Evolutionary conservation across 306 rosid species (phyloP).

Genomic region (Medicago arabica): DNA sequence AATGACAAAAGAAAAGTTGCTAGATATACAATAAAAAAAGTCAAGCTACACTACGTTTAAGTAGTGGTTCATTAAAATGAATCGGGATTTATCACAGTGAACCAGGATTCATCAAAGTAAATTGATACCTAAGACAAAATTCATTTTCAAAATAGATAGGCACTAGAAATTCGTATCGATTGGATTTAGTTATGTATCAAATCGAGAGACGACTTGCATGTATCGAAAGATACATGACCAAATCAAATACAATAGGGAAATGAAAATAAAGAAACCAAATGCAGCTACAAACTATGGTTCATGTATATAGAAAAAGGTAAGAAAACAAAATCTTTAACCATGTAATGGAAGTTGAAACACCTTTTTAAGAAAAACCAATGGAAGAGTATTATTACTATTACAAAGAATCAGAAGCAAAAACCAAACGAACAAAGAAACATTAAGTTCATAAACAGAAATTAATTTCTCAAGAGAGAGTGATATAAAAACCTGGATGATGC

Average conservation of each 20-base stretch:
- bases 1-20: too few species aligned
- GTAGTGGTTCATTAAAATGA: not conserved
- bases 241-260: slow-evolving; percentile 22
- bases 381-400: not conserved
- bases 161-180: not conserved
- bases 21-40: too few species aligned
- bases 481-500: slow-evolving; percentile 86
- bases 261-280: slow-evolving; percentile 10
- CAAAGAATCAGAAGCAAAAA: slow-evolving; percentile 27
- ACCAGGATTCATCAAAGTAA: too few species aligned
- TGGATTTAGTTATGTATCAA: too few species aligned
- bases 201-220: not conserved
- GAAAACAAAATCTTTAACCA: not conserved
- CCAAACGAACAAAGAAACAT: slow-evolving; percentile 3
- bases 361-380: not conserved
- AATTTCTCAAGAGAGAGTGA: slow-evolving; percentile 10
- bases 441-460: slow-evolving; percentile 27
- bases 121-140: too few species aligned
- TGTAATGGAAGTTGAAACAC: slow-evolving; percentile 17
- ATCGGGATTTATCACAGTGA: not conserved
- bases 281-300: slow-evolving; percentile 3
- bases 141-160: not conserved
- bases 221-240: not conserved
- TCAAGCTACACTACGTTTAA: too few species aligned
- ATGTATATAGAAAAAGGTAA: not conserved